Percentiles rank a stretch among this genome's conserved stretches.
phyloP scores from a whole-genome alignment of 1,139 yeast genomes.

The Taphrina confusa region DNA sequence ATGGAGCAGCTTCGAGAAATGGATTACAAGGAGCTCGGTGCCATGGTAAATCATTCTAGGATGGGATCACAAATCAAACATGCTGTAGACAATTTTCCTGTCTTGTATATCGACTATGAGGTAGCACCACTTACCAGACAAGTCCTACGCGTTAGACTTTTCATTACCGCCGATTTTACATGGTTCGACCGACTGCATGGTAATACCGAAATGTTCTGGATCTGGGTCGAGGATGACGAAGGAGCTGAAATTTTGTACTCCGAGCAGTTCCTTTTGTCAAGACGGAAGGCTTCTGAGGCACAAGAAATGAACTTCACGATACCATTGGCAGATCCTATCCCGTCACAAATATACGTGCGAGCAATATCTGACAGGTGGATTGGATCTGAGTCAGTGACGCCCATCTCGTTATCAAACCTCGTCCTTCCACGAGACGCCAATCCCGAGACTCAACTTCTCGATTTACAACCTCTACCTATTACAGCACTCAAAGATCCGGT shows the following conservation, averaged over 20 bases:
- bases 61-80: constrained; percentile 68
- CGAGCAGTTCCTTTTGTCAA: constrained; percentile 72
- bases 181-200: constrained; percentile 89
- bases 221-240: constrained; percentile 80
- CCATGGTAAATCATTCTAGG: constrained; percentile 74
- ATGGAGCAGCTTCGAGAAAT: constrained; percentile 74
- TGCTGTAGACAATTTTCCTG: constrained; percentile 72
- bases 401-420: constrained; percentile 86
- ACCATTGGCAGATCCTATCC: constrained; percentile 83
- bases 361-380: constrained; percentile 85
- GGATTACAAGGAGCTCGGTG: constrained; percentile 78
- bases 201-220: constrained; percentile 84
- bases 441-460: constrained; percentile 72
- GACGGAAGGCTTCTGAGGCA: constrained; percentile 56
- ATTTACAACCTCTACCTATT: constrained; percentile 82
- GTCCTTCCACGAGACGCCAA: constrained; percentile 88
- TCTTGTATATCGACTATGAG: constrained; percentile 68
- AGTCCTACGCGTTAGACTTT: constrained; percentile 78
- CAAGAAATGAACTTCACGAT: constrained; percentile 90
- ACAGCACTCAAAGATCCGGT: constrained; percentile 71
- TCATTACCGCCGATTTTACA: constrained; percentile 69
- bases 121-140: constrained; percentile 87
- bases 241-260: constrained; percentile 70
- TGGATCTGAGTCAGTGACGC: constrained; percentile 74
- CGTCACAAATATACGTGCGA: constrained; percentile 79